These are phyloP conservation scores for Ophiocordyceps camponoti-floridani DNA, from an alignment of 2,329 filamentous ascomycete species.

Conservation along the genomic window DNA sequence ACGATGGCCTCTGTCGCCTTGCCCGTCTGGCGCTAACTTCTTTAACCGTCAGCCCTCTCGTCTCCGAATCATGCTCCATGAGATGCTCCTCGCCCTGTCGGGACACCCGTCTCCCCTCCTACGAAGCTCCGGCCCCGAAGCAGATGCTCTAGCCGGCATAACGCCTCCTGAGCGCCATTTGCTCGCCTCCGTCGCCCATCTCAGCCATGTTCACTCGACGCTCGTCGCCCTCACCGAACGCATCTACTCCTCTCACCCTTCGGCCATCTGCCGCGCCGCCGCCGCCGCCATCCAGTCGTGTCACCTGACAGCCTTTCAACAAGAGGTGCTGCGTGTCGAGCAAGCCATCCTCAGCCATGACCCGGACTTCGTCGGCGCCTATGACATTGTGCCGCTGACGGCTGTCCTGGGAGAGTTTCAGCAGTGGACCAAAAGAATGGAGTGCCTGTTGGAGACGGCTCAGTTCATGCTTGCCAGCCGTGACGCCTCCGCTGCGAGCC, in stretches of 20 bases:
- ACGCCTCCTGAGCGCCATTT: conserved; percentile 73
- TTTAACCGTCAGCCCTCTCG: not conserved
- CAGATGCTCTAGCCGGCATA: conserved; percentile 28
- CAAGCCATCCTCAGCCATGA: conserved; percentile 58
- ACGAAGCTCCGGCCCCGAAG: conserved; percentile 29
- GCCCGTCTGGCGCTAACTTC: too few species aligned
- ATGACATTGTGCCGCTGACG: conserved; percentile 83
- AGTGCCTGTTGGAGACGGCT: conserved; percentile 66
- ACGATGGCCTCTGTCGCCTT: too few species aligned
- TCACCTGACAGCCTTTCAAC: conserved; percentile 67
- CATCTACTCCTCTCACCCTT: conserved; percentile 55
- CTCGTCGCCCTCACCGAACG: conserved; percentile 48
- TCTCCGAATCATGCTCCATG: conserved; percentile 63
- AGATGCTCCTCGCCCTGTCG: conserved; percentile 90
- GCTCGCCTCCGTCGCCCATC: conserved; percentile 54
- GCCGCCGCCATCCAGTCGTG: conserved; percentile 57
- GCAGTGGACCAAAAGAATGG: conserved; percentile 68
- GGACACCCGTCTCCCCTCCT: conserved; percentile 85
- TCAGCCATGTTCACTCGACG: conserved; percentile 62
- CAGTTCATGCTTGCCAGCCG: conserved; percentile 42
- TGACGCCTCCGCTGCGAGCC: conserved; percentile 25
- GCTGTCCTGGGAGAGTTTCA: conserved; percentile 69
- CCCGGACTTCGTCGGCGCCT: conserved; percentile 67
- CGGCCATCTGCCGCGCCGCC: conserved; percentile 73
- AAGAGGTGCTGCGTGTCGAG: conserved; percentile 73